These are phyloP conservation scores for Neurospora sp. DNA, from an alignment of 495 filamentous ascomycete species.

Conservation along the genomic window DNA sequence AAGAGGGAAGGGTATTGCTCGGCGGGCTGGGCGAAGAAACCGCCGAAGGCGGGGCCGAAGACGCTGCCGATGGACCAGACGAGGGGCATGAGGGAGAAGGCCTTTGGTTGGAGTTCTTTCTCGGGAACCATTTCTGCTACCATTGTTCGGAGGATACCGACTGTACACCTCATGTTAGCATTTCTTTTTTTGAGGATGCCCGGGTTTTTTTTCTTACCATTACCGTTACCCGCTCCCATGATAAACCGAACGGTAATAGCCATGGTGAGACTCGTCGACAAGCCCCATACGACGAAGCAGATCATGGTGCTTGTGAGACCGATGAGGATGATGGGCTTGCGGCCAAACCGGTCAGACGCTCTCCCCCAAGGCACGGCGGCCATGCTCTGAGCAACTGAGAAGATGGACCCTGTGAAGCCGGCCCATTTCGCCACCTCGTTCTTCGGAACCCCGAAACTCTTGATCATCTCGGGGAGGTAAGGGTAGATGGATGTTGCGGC, in stretches of 20 bases:
- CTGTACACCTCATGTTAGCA: slow-evolving; percentile 15
- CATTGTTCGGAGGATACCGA: slow-evolving; percentile 60
- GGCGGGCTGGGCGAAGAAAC: slow-evolving; percentile 69
- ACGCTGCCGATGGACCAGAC: slow-evolving; percentile 74
- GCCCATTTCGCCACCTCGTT: slow-evolving; percentile 70
- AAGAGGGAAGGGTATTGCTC: slow-evolving; percentile 59
- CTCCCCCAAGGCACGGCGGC: slow-evolving; percentile 76
- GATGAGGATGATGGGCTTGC: slow-evolving; percentile 64
- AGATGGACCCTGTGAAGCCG: slow-evolving; percentile 58
- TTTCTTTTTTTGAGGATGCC: not conserved
- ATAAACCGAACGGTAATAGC: slow-evolving; percentile 59
- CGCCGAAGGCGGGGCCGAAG: slow-evolving; percentile 83
- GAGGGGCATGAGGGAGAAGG: slow-evolving; percentile 78
- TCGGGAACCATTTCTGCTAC: slow-evolving; percentile 72
- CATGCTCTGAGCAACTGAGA: slow-evolving; percentile 59
- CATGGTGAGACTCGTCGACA: slow-evolving; percentile 63
- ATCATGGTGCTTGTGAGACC: slow-evolving; percentile 66
- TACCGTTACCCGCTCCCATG: slow-evolving; percentile 56
- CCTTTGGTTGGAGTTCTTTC: slow-evolving; percentile 69
- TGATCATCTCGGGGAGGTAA: slow-evolving; percentile 86
- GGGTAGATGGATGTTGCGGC: slow-evolving; percentile 79
- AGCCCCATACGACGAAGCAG: slow-evolving; percentile 62
- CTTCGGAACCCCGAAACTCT: slow-evolving; percentile 62
- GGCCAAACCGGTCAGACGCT: slow-evolving; percentile 60
- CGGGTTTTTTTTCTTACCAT: slow-evolving; percentile 30